A percentile compares a stretch with the other conserved stretches of the same genome.
Evolutionary conservation across 371 early-diverging fungal species (phyloP).

Genomic region (Nematocida sp.): DNA sequence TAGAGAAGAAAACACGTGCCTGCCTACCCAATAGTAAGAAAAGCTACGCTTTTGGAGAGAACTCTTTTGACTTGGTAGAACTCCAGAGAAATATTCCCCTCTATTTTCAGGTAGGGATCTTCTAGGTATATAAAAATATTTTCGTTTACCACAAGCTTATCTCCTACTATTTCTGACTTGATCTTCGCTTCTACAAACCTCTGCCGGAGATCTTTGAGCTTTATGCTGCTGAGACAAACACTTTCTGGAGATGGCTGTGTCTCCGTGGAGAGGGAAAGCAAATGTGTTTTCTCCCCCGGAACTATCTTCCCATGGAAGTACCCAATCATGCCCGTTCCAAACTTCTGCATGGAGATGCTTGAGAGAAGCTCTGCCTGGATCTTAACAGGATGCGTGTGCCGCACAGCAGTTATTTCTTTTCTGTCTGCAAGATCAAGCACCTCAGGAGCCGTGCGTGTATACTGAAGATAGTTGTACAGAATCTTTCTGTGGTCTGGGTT

Average conservation of each 20-base stretch:
- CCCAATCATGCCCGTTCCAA: slow-evolving; percentile 46
- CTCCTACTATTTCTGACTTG: slow-evolving; percentile 55
- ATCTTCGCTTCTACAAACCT: slow-evolving; percentile 56
- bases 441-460: not conserved
- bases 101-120: slow-evolving; percentile 32
- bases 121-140: slow-evolving; percentile 50
- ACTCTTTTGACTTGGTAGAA: slow-evolving; percentile 51
- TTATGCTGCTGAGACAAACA: slow-evolving; percentile 42
- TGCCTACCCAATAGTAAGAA: too few relatives aligned
- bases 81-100: slow-evolving; percentile 49
- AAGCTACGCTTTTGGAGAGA: slow-evolving; percentile 51
- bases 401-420: slow-evolving; percentile 30
- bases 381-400: slow-evolving; percentile 40
- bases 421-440: slow-evolving; percentile 6
- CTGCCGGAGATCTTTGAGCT: slow-evolving; percentile 50
- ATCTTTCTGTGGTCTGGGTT: slow-evolving; percentile 9
- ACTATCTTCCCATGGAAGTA: slow-evolving; percentile 33
- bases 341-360: slow-evolving; percentile 21
- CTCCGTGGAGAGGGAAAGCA: not conserved
- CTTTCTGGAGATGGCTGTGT: not conserved
- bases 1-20: too few relatives aligned
- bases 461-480: slow-evolving; percentile 14
- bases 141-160: slow-evolving; percentile 51
- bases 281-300: slow-evolving; percentile 6
- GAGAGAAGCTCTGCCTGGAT: slow-evolving; percentile 31